These are phyloP conservation scores for Melastoma candidum DNA, from an alignment of 441 rosid genomes.

Conservation along the genomic window DNA sequence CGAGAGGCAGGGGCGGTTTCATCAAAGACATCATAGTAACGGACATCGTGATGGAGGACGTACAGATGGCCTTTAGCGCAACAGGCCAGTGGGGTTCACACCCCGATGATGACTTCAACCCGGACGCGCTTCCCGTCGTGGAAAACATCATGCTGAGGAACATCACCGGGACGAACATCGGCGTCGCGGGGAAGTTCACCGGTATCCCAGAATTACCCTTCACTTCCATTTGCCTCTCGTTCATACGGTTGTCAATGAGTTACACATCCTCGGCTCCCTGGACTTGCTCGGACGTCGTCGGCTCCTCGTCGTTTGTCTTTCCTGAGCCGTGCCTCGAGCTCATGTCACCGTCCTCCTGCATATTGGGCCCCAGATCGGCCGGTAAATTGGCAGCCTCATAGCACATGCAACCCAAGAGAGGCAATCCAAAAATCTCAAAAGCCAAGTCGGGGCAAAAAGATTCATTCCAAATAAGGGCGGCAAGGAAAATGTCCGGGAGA, in stretches of 20 bases:
- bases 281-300: slow-evolving; percentile 29
- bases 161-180: slow-evolving; percentile 24
- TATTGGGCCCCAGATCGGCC: slow-evolving; percentile 14
- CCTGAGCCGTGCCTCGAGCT: slow-evolving; percentile 38
- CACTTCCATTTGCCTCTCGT: slow-evolving; percentile 22
- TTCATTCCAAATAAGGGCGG: slow-evolving; percentile 38
- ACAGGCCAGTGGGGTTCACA: slow-evolving; percentile 32
- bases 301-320: slow-evolving; percentile 20
- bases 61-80: slow-evolving; percentile 20
- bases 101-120: slow-evolving; percentile 29
- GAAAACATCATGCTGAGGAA: slow-evolving; percentile 24
- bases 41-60: slow-evolving; percentile 22
- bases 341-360: slow-evolving; percentile 17
- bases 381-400: slow-evolving; percentile 30
- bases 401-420: slow-evolving; percentile 14
- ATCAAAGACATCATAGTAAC: slow-evolving; percentile 29
- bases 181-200: slow-evolving; percentile 23
- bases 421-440: slow-evolving; percentile 15
- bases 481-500: slow-evolving; percentile 16
- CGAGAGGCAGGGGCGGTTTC: slow-evolving; percentile 35
- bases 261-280: slow-evolving; percentile 11
- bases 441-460: slow-evolving; percentile 24
- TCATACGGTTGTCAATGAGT: slow-evolving; percentile 15
- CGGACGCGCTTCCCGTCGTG: slow-evolving; percentile 24
- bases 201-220: slow-evolving; percentile 35